Evolutionary conservation across 176 grass and related monocot genomes (phyloP).

Genomic region (Rhipidocladum racemiflorum): DNA sequence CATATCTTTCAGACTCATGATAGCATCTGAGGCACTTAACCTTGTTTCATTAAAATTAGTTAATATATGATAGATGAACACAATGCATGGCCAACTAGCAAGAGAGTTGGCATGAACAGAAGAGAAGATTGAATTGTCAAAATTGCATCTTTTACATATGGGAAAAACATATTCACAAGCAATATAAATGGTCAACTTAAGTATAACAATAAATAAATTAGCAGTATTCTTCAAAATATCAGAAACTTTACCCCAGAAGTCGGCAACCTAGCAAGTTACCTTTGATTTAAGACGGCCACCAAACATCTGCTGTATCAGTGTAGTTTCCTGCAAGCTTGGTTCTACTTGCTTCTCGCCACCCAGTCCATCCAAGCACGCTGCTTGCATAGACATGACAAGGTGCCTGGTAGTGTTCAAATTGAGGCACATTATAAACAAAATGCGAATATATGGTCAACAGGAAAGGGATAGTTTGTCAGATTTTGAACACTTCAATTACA

Average conservation of each 20-base stretch:
- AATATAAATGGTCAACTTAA: background rate
- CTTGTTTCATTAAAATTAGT: constrained; percentile 58
- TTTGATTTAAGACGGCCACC: constrained; percentile 95
- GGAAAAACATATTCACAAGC: background rate
- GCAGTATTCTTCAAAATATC: constrained; percentile 11
- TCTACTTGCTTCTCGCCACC: constrained; percentile 90
- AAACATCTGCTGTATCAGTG: constrained; percentile 97
- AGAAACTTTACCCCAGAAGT: background rate
- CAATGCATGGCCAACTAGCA: background rate
- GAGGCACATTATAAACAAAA: constrained; percentile 24
- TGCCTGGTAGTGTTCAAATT: constrained; percentile 58
- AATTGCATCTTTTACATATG: constrained; percentile 14
- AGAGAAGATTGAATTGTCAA: background rate
- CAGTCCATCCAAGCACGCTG: constrained; percentile 72
- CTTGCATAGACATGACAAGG: constrained; percentile 99
- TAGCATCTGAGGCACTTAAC: constrained; percentile 95
- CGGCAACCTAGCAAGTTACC: constrained; percentile 41
- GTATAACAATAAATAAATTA: background rate
- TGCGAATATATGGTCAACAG: constrained; percentile 23
- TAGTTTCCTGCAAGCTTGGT: constrained; percentile 85
- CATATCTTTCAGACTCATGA: constrained; percentile 91
- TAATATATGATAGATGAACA: constrained; percentile 25
- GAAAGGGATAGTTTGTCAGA: background rate
- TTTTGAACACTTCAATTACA: constrained; percentile 7
- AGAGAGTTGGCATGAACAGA: background rate